These are phyloP conservation scores for Talaromyces proteolyticus DNA, from an alignment of 495 filamentous ascomycete genomes.

Conservation along the genomic window DNA sequence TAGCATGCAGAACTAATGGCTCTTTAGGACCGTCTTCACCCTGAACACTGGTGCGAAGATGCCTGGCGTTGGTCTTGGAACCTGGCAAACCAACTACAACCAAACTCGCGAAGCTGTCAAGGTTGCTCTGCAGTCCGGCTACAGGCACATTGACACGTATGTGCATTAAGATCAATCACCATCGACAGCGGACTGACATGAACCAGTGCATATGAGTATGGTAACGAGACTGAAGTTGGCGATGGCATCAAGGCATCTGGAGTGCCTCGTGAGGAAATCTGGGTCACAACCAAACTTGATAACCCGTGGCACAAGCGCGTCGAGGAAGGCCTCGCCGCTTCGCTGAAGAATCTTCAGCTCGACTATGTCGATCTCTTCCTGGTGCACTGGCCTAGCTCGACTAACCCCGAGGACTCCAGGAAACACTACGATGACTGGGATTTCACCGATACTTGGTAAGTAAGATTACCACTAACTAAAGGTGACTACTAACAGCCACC, in stretches of 20 bases:
- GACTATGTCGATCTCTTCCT: conserved; percentile 81
- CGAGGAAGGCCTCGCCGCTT: conserved; percentile 61
- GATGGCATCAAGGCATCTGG: conserved; percentile 51
- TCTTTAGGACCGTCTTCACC: no score
- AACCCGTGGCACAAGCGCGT: conserved; percentile 66
- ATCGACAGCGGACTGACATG: no score
- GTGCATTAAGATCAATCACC: no score
- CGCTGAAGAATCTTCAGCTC: conserved; percentile 61
- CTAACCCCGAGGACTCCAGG: conserved; percentile 56
- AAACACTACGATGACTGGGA: neutral
- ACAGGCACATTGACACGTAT: neutral
- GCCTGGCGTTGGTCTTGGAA: neutral
- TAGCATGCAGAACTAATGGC: no score
- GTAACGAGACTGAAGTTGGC: conserved; percentile 72
- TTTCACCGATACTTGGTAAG: neutral
- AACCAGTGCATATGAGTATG: no score
- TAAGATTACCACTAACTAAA: neutral
- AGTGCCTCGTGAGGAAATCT: conserved; percentile 69
- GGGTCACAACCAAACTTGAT: conserved; percentile 81
- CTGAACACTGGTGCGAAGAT: neutral
- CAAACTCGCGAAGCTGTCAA: neutral
- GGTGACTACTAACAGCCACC: neutral
- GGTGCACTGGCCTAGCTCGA: conserved; percentile 75
- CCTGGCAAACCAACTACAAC: neutral
- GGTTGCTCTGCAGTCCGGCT: neutral